phyloP scores from a whole-genome alignment of 306 rosid genomes.

The Glycyrrhiza uralensis region DNA sequence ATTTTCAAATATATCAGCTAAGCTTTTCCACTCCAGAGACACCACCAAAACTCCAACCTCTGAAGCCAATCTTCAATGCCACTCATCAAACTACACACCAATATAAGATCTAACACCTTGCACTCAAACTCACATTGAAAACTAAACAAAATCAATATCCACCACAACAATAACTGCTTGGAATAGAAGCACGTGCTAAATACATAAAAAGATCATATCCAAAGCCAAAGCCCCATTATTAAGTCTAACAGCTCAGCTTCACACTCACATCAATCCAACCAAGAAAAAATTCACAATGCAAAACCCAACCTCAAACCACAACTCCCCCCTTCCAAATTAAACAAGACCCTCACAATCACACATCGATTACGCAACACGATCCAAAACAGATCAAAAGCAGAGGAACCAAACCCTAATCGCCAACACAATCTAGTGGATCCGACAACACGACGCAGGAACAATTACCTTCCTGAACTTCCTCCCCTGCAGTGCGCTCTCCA shows the following conservation, averaged over 20 bases:
- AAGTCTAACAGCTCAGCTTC: slow-evolving; percentile 38
- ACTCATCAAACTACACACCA: neutral
- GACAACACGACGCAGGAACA: slow-evolving; percentile 17
- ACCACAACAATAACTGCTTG: slow-evolving; percentile 15
- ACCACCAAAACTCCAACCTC: slow-evolving; percentile 15
- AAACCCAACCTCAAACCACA: slow-evolving; percentile 18
- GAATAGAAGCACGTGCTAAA: slow-evolving; percentile 26
- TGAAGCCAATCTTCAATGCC: slow-evolving; percentile 14
- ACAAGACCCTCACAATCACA: slow-evolving; percentile 31
- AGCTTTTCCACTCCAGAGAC: neutral
- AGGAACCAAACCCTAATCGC: slow-evolving; percentile 61
- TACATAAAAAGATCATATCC: neutral
- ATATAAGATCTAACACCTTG: slow-evolving; percentile 29
- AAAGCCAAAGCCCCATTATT: slow-evolving; percentile 20
- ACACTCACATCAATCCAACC: slow-evolving; percentile 36
- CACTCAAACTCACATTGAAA: slow-evolving; percentile 19
- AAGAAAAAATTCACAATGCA: slow-evolving; percentile 36
- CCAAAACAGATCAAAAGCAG: slow-evolving; percentile 51
- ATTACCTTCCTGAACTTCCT: slow-evolving; percentile 99
- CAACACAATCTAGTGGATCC: slow-evolving; percentile 68
- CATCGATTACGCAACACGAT: slow-evolving; percentile 40
- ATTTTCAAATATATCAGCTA: neutral
- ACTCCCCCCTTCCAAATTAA: slow-evolving; percentile 28
- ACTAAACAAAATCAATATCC: slow-evolving; percentile 18
- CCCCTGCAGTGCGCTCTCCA: slow-evolving; percentile 97